Evolutionary conservation across 164 flowering plant species (phyloP), one percentile per base, ranked within the genome.

Genomic region (Kalanchoe fedtschenkoi): DNA sequence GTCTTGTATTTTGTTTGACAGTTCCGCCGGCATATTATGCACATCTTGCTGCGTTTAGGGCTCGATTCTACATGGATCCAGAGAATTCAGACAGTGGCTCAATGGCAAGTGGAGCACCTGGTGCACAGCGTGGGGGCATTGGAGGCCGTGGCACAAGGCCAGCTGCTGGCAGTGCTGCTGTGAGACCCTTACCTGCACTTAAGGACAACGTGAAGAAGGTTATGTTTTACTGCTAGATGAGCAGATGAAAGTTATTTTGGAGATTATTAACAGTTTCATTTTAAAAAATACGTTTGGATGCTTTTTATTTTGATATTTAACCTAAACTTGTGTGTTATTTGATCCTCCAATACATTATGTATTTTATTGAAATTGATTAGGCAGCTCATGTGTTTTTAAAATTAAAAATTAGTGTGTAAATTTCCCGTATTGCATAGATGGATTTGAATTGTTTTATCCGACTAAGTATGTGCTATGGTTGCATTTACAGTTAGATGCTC

Each of bases 1-100:
- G 26, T 55, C 16, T 65, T 30, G 44, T 26, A 14, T 64, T 0
- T 24, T 16, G 1, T 28, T 29, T 63, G 29, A 58, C 83, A 87
- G 95, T 87, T 15, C 95, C 91, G 1, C 95, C 95, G 0, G 95
- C 91, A 1, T 85, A 87, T 62, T 87, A 87, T 66, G 95, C 95
- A 1, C 95, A 87, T 69, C 77, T 85, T 1, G 91, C 91, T 46
- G 95, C 95, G 0, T 85, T 85, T 59, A 77, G 91, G 26, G 95
- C 95, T 11, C 83, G 89, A 0, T 87, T 87, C 62, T 87, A 85
- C 58, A 77, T 87, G 95, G 95, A 87, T 41, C 91, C 91, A 2
- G 89, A 87, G 72, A 77, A 85, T 0, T 87, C 90, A 0, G 90
- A 83, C 64, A 81, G 85, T 60, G 90, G 95, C 5, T 85, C 90